Evolutionary conservation across 805 yeast genomes (phyloP), one percentile per base, ranked within the genome.

Genomic region (Middelhovenomyces tepae): DNA sequence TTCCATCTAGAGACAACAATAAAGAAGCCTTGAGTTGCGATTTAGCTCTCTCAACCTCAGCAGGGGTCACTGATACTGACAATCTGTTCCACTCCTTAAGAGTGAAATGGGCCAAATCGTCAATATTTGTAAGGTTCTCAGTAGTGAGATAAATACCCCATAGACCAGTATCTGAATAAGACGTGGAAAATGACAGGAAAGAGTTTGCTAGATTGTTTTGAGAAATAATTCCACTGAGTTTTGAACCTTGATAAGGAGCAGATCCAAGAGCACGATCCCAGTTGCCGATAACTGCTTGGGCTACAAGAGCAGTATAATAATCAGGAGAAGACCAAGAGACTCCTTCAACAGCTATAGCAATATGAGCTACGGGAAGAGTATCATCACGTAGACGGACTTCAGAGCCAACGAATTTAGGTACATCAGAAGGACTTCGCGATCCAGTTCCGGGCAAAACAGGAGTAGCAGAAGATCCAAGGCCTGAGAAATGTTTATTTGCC

Each of bases 261-360:
- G 82, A 66, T 22, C 95, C 94, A 39, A 80, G 62, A 5, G 95
- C 78, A 53, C 98, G 75, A 58, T 91, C 97, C 97, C 97, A 91
- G 50, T 86, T 83, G 23, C 98, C 98, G 28, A 91, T 79, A 37
- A 91, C 80, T 7, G 97, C 95, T 63, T 91, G 96, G 5, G 96
- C 93, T 1, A 89, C 94, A 24, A 93, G 69, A 0, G 95, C 95
- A 13, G 93, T 80, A 65, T 86, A 87, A 62, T 87, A 91, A 56
- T 91, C 96, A 7, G 93, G 85, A 2, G 91, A 84, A 22, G 82
- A 79, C 99, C 99, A 91, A 23, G 95, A 79, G 16, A 87, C 95
- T 48, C 99, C 97, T 65, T 91, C 97, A n/a, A 91, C 78, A 8
- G 95, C 91, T 34, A 91, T 62, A 4, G 95, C 98, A 35, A 87